Percentiles rank a stretch among this genome's conserved stretches.
Conservation (phyloP, 176 grass and related monocot species). For the Phragmites australis region DNA sequence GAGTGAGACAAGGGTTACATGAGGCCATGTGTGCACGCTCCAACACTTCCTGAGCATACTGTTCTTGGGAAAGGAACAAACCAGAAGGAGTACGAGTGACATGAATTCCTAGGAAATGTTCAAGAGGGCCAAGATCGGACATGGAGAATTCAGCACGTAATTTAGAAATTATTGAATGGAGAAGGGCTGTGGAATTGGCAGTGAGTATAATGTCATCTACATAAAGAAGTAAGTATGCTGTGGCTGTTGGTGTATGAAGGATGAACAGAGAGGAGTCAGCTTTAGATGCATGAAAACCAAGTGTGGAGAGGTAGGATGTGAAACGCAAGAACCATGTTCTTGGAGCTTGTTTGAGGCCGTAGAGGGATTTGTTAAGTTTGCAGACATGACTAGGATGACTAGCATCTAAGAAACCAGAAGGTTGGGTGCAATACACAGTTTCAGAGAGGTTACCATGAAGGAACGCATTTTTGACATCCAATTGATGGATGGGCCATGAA, state of each 20-base stretch:
- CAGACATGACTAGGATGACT: not conserved
- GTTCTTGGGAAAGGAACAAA: no score
- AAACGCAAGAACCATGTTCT: not conserved
- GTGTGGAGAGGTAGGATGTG: not conserved
- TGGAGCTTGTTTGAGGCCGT: no score
- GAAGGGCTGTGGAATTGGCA: not conserved
- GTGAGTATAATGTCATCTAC: no score
- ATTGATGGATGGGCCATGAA: not conserved
- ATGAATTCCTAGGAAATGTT: not conserved
- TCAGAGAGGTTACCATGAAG: not conserved
- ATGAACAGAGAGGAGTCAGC: constrained; percentile 4
- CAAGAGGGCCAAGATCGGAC: not conserved
- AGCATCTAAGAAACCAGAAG: not conserved
- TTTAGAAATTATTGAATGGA: not conserved
- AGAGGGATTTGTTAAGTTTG: not conserved
- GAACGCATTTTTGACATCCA: constrained; percentile 20
- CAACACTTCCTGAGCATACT: not conserved
- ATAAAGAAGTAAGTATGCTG: no score
- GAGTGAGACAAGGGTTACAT: not conserved
- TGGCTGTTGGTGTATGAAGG: not conserved
- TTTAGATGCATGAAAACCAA: not conserved
- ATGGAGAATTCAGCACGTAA: not conserved
- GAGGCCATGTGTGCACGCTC: rapidly evolving
- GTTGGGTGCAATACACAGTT: not conserved
- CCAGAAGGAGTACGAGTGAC: not conserved